A percentile compares a stretch with the other conserved stretches of the same genome.
Evolutionary conservation across 805 yeast genomes (phyloP).

Genomic region (Naumovozyma baii): DNA sequence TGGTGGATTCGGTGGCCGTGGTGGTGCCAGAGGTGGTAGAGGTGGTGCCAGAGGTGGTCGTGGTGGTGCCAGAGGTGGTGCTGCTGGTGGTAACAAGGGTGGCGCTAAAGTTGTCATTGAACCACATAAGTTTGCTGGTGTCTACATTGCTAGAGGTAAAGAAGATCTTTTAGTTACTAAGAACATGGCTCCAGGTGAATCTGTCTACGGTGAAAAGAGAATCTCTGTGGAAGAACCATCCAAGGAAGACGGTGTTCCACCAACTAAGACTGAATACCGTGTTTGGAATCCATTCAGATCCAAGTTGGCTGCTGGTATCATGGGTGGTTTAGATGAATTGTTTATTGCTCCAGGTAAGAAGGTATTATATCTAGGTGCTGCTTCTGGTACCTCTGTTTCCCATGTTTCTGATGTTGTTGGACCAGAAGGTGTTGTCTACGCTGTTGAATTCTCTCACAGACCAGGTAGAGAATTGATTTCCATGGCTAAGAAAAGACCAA

Average conservation of each 20-base stretch:
- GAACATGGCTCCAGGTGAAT: constrained; percentile 96
- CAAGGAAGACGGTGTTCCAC: constrained; percentile 74
- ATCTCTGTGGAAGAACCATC: constrained; percentile 88
- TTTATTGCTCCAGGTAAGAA: constrained; percentile 97
- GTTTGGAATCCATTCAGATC: constrained; percentile 99
- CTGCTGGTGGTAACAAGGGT: constrained; percentile 73
- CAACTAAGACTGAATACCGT: constrained; percentile 96
- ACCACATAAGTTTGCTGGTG: constrained; percentile 98
- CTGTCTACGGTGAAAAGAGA: constrained; percentile 98
- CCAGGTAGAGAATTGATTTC: constrained; percentile 98
- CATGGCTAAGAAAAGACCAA: constrained; percentile 99
- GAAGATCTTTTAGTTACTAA: constrained; percentile 96
- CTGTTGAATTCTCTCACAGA: constrained; percentile 98
- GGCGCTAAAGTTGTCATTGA: constrained; percentile 96
- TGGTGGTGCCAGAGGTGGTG: constrained; percentile 56
- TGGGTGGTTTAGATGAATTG: constrained; percentile 98
- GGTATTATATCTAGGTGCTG: constrained; percentile 96
- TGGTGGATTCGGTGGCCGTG: constrained; percentile 36
- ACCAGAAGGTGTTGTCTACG: constrained; percentile 97
- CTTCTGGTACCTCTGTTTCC: constrained; percentile 97
- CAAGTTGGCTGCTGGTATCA: constrained; percentile 98
- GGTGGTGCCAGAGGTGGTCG: constrained; percentile 42
- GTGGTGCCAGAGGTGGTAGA: constrained; percentile 42
- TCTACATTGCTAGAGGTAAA: constrained; percentile 98
- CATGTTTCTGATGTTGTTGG: constrained; percentile 98